These are phyloP conservation scores for Cryptosporidium parvum DNA, from an alignment of 169 alveolate species.

Conservation along the genomic window DNA sequence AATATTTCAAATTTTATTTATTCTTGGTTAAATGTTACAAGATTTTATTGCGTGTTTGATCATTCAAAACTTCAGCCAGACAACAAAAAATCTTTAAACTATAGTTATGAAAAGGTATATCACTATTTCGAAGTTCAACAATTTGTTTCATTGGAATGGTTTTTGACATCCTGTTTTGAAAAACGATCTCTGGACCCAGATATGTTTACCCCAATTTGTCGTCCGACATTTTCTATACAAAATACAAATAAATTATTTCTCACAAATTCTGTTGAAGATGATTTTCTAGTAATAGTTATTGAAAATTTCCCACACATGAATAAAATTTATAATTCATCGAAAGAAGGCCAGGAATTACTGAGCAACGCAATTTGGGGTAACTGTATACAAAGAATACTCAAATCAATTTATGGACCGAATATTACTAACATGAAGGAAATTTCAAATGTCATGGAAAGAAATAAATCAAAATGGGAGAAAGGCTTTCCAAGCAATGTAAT, in stretches of 20 bases:
- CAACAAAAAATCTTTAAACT: background rate
- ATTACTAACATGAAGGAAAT: slow-evolving; percentile 16
- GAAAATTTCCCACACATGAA: slow-evolving; percentile 72
- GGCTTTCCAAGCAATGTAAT: slow-evolving; percentile 3
- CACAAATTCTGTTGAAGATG: background rate
- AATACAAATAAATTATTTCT: background rate
- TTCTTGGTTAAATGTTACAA: slow-evolving; percentile 62
- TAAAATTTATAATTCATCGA: slow-evolving; percentile 58
- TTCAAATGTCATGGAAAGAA: background rate
- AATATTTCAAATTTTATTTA: slow-evolving; percentile 24
- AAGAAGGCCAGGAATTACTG: slow-evolving; percentile 54
- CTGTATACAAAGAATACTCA: slow-evolving; percentile 65
- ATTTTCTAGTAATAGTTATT: slow-evolving; percentile 20
- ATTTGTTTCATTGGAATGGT: slow-evolving; percentile 66
- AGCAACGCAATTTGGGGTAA: slow-evolving; percentile 70
- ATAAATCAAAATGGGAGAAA: slow-evolving; percentile 3
- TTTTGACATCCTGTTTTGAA: slow-evolving; percentile 65
- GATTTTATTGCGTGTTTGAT: slow-evolving; percentile 47
- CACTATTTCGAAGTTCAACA: slow-evolving; percentile 25
- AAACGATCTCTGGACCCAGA: slow-evolving; percentile 64
- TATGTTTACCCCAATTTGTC: slow-evolving; percentile 56
- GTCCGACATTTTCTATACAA: slow-evolving; percentile 5
- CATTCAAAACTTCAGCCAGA: slow-evolving; percentile 6
- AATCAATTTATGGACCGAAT: slow-evolving; percentile 21
- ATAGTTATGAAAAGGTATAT: background rate